Evolutionary conservation across 495 filamentous ascomycete species (phyloP), one percentile per base, ranked within the genome.

Genomic region (Aspergillus bertholletiae): DNA sequence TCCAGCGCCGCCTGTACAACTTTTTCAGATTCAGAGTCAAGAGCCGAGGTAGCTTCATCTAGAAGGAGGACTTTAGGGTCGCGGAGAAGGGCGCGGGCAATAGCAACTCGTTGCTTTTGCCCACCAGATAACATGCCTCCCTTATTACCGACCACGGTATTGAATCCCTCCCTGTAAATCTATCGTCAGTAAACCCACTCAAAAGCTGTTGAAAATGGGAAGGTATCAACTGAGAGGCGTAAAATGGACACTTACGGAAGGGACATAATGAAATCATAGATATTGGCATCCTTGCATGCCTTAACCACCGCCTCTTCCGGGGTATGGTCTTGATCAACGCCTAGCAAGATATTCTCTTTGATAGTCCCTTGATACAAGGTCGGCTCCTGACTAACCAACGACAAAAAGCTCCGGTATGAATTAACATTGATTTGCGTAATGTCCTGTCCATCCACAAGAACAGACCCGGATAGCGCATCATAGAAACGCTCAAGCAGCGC

Each of bases 341-440:
- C 89, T 5, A 96, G 75, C 6, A 94, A 66, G 53, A 96, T 83
- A 61, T 95, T 95, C 43, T 96, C 91, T 45, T 81, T 79, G 61
- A 96, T 86, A 2, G 86, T 89, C 22, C 91, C 91, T 57, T 92
- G 88, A 71, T 93, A 95, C 9, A 96, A 69, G 3, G 88, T 94
- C 13, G 91, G 89, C 58, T 96, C 91, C 63, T 96, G 91, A 47
- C 84, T 87, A 17, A 96, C 90, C 43, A 96, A 83, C 7, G 90
- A 84, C 22, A 96, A 69, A 66, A 86, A 83, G 22, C 76, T 80
- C 35, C 90, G 83, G 69, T 95, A 95, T 18, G 85, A 80, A 66
- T 86, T 90, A 62, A 93, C 74, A 57, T 92, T 89, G n/a, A 92
- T 64, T 28, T 75, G 73, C 22, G 80, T 83, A 56, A 94, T 89